Base-by-base conservation (phyloP, 2,329 filamentous ascomycete genomes). In the Colletotrichum sp. region DNA sequence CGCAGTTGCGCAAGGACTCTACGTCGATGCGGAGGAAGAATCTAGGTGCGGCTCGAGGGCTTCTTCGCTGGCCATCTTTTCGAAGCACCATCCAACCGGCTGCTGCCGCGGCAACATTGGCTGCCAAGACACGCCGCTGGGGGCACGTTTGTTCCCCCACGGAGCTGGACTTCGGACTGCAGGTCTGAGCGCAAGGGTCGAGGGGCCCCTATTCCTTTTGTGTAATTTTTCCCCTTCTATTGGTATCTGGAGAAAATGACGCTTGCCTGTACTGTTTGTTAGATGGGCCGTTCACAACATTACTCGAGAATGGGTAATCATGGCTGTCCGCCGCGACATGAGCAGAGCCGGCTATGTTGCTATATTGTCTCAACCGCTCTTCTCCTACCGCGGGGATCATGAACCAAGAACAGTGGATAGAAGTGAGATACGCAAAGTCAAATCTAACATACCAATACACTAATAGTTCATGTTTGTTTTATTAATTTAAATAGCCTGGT, bases 401-500 rank as follows among this genome's bases (percentile, higher is more conserved):
- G 18, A 21, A 21, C 5, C 4, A 12, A 49, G 44, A 21, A 4
- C 18, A 12, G 0, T 49, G 7, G 0, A 4, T 4, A 12, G 0
- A 21, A 49, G 6, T 49, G 10, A n/a, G 18, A 49, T 21, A 2
- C 6, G 18, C 18, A 10, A 7, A 49, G 0, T 12, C 18, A 21
- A n/a, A 49, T 0, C 5, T 49, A 21, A 0, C 4, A 7, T 0
- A 1, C 5, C 6, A n/a, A 49, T 8, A 12, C 44, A 49, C 9
- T 49, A 10, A 49, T 12, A 49, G 2, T 49, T 49, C 18, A 21
- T 21, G 44, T 49, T 21, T 49, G 18, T 36, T 39, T 39, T 4
- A 5, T 49, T 0, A n/a, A 49, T 6, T 49, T 0, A 4, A 6
- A 5, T 1, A 49, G 39, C n/a, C 39, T 12, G 2, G 39, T 0